phyloP scores from a whole-genome alignment of 129 eudicot species.

The Oenanthe sinensis region DNA sequence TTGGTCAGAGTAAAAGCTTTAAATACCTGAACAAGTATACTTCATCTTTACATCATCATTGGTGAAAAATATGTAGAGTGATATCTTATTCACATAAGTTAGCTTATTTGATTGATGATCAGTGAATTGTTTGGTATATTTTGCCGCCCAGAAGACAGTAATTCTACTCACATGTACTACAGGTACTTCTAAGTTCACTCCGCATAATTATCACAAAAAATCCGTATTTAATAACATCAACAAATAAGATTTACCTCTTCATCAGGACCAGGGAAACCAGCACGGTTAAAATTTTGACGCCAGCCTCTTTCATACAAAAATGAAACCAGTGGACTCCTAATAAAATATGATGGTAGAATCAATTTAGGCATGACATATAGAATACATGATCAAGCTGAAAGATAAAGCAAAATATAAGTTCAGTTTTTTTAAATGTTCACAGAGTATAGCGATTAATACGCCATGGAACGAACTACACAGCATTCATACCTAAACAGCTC shows the following conservation, averaged over 20 bases:
- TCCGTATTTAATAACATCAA: neutral
- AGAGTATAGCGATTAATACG: too few species aligned
- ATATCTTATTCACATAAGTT: neutral
- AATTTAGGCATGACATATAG: conserved; percentile 1
- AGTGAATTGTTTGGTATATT: too few species aligned
- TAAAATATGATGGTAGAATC: neutral
- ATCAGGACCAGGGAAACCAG: conserved; percentile 94
- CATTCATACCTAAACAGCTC: conserved; percentile 59
- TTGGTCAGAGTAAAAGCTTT: neutral
- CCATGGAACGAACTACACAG: too few species aligned
- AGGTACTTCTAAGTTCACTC: neutral
- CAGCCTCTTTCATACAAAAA: conserved; percentile 93
- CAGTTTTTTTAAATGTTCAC: neutral
- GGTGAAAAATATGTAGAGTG: neutral
- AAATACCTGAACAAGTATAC: neutral
- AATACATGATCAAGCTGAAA: neutral
- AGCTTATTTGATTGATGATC: neutral
- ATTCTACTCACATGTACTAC: neutral
- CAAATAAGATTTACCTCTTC: conserved; percentile 55
- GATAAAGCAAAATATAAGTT: neutral
- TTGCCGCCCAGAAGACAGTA: neutral
- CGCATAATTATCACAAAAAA: neutral
- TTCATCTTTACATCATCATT: neutral
- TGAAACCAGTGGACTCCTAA: conserved; percentile 87
- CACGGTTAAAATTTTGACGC: conserved; percentile 74